Evolutionary conservation across 2,329 filamentous ascomycete genomes (phyloP).

Genomic region (Fusarium mangiferae): DNA sequence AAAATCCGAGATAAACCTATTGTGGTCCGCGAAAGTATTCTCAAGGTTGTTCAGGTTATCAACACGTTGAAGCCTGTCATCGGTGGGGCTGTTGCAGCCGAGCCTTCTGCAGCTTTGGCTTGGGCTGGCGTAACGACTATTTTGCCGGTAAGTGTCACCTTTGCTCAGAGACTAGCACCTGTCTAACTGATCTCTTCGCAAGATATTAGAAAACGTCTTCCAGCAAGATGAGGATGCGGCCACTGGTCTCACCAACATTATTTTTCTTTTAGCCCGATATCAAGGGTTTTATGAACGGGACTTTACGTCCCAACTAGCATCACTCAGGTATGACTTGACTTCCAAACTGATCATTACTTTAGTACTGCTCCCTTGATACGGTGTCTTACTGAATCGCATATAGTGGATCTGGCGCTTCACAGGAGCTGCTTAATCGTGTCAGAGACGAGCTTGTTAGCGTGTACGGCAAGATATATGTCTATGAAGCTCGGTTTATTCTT

Average conservation of each 20-base stretch:
- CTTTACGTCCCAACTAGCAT: neutral
- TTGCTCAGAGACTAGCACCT: accelerated
- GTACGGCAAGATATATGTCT: no score
- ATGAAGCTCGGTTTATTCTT: no score
- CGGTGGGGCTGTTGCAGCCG: neutral
- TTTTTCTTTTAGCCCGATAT: neutral
- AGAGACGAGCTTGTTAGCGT: no score
- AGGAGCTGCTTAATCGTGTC: no score
- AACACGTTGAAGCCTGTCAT: neutral
- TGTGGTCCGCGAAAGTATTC: accelerated
- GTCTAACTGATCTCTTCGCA: accelerated
- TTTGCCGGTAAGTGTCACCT: accelerated
- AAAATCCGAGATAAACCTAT: neutral
- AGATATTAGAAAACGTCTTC: neutral
- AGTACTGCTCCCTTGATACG: no score
- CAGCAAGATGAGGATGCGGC: neutral
- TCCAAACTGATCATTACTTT: no score
- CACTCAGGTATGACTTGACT: no score
- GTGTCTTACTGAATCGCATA: no score
- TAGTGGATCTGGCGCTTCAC: no score
- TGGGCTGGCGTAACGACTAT: neutral
- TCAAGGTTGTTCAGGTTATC: no score
- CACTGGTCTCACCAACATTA: accelerated
- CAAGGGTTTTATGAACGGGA: accelerated
- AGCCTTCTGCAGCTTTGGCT: neutral